These are phyloP conservation scores for Plasmodium adleri DNA, from an alignment of 169 alveolate species.

Conservation along the genomic window DNA sequence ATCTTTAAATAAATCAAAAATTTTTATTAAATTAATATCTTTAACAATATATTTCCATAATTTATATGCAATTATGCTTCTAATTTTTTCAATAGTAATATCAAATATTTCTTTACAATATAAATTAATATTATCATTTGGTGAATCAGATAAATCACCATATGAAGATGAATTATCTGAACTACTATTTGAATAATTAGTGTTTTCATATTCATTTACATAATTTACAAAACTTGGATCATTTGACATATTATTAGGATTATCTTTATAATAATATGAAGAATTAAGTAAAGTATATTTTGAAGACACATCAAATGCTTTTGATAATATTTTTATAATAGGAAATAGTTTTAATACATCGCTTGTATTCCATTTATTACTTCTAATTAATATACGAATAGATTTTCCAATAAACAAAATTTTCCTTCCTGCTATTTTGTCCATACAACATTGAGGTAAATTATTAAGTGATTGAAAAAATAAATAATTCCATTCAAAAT, in stretches of 20 bases:
- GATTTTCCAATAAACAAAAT: constrained; percentile 84
- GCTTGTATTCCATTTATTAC: constrained; percentile 72
- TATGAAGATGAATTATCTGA: constrained; percentile 19
- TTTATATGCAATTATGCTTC: constrained; percentile 78
- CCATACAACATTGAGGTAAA: constrained; percentile 75
- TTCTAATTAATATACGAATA: constrained; percentile 79
- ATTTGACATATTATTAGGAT: background rate
- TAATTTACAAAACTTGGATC: background rate
- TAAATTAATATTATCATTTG: constrained; percentile 23
- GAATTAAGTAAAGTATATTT: background rate
- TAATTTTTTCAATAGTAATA: constrained; percentile 77
- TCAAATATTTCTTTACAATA: constrained; percentile 75
- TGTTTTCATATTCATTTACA: background rate
- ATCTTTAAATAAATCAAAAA: constrained; percentile 76
- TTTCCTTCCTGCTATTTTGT: constrained; percentile 58
- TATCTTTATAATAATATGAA: constrained; percentile 4
- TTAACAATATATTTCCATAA: constrained; percentile 80
- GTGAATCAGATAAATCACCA: constrained; percentile 40
- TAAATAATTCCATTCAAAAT: constrained; percentile 83
- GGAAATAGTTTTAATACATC: constrained; percentile 67
- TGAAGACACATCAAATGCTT: constrained; percentile 63
- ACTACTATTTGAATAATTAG: background rate
- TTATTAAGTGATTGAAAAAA: constrained; percentile 77
- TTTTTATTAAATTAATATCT: constrained; percentile 70
- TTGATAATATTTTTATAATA: constrained; percentile 68